Evolutionary conservation across 495 filamentous ascomycete genomes (phyloP).

Genomic region (Melanomma pulvis-pyrius): DNA sequence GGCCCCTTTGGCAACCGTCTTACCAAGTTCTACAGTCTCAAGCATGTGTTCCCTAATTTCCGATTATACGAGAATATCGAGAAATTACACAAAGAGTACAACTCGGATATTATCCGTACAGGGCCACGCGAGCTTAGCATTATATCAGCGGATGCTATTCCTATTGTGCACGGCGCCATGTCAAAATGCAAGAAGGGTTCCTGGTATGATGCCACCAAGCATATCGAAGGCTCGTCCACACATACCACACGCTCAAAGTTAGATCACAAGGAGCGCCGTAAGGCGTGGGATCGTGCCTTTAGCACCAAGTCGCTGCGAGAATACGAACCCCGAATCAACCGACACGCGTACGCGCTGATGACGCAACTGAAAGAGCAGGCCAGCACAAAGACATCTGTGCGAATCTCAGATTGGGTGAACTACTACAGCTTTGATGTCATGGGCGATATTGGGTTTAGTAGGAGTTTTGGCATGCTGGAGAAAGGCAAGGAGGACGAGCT

Average conservation of each 20-base stretch:
- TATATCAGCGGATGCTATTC: constrained; percentile 13
- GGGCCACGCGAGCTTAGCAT: constrained; percentile 32
- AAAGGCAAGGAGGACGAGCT: constrained; percentile 30
- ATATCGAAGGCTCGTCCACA: constrained; percentile 6
- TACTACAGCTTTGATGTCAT: constrained; percentile 58
- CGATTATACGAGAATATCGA: constrained; percentile 19
- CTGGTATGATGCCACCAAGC: constrained; percentile 10
- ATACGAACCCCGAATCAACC: constrained; percentile 31
- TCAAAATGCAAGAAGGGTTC: constrained; percentile 16
- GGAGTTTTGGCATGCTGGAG: constrained; percentile 46
- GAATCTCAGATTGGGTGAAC: constrained; percentile 50
- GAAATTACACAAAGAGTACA: constrained; percentile 22
- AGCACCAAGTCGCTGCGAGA: constrained; percentile 33
- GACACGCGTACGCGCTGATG: constrained; percentile 17
- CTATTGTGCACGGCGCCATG: constrained; percentile 18
- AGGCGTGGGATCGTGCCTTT: constrained; percentile 31
- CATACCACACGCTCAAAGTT: constrained; percentile 20
- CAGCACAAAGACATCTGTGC: constrained; percentile 41
- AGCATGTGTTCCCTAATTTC: background rate
- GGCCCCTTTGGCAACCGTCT: constrained; percentile 27
- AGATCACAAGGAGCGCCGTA: constrained; percentile 18
- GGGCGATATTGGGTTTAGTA: constrained; percentile 55
- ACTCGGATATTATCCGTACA: constrained; percentile 20
- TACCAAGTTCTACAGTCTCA: constrained; percentile 15
- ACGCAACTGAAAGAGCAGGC: constrained; percentile 8